Evolutionary conservation across 1,284 basidiomycete species (phyloP).

Genomic region (Ustilago sp.): DNA sequence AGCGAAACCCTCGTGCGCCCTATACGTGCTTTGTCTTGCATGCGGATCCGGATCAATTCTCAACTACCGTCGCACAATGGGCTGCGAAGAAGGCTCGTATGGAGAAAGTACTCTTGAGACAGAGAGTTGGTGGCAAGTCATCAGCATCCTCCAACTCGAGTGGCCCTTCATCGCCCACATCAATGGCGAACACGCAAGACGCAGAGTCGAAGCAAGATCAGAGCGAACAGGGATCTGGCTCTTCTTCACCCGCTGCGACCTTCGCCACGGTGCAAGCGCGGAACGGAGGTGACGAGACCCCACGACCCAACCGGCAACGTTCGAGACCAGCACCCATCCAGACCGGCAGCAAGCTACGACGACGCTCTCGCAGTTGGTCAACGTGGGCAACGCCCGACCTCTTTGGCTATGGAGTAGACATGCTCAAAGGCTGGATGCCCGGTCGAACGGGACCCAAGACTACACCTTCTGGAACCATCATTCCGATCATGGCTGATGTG

Average conservation of each 20-base stretch:
- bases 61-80: conserved; percentile 52
- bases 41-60: conserved; percentile 43
- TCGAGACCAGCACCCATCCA: conserved; percentile 30
- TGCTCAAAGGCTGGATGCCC: conserved; percentile 59
- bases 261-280: neutral
- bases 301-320: conserved; percentile 16
- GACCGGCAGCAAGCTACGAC: conserved; percentile 14
- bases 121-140: conserved; percentile 2
- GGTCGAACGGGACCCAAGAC: conserved; percentile 30
- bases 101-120: conserved; percentile 36
- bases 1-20: conserved; percentile 35
- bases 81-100: conserved; percentile 51
- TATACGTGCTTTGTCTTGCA: conserved; percentile 56
- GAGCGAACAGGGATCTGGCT: conserved; percentile 12
- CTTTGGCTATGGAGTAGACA: conserved; percentile 53
- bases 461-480: conserved; percentile 41
- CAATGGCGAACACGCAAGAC: conserved; percentile 14
- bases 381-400: conserved; percentile 52
- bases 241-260: conserved; percentile 8
- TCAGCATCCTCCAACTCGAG: conserved; percentile 22
- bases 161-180: conserved; percentile 29
- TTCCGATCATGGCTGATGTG: conserved; percentile 56
- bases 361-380: conserved; percentile 48
- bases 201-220: conserved; percentile 15
- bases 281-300: conserved; percentile 32